phyloP scores from a whole-genome alignment of 2,329 filamentous ascomycete species.

The Huntiella decipiens region DNA sequence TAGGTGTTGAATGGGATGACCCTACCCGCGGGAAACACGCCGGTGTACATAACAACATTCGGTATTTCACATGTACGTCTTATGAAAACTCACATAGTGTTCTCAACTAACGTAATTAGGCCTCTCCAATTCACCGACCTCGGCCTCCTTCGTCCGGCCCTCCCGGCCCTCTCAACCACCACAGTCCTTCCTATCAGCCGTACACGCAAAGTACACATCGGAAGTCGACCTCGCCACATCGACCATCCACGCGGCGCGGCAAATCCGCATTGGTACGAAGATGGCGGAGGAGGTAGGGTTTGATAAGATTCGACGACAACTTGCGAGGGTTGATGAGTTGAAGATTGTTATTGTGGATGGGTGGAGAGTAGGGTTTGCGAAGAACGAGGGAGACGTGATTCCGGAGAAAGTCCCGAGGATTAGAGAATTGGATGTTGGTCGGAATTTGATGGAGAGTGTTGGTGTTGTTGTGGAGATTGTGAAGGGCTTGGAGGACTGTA shows the following conservation, averaged over 20 bases:
- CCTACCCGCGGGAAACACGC: conserved; percentile 72
- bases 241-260: conserved; percentile 15
- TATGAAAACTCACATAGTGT: not conserved
- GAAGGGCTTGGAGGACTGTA: conserved; percentile 44
- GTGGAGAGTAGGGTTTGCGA: conserved; percentile 34
- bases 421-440: conserved; percentile 63
- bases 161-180: conserved; percentile 48
- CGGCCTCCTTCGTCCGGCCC: conserved; percentile 75
- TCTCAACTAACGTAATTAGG: conserved; percentile 19
- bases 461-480: conserved; percentile 53
- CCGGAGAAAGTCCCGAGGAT: conserved; percentile 43
- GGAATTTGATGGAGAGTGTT: conserved; percentile 58
- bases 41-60: conserved; percentile 57
- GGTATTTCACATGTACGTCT: conserved; percentile 62
- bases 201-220: conserved; percentile 68
- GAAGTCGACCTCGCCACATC: conserved; percentile 20
- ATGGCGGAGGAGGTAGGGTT: conserved; percentile 88
- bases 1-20: conserved; percentile 96
- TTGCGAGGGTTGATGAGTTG: conserved; percentile 60
- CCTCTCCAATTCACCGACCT: conserved; percentile 44
- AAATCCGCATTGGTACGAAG: conserved; percentile 58
- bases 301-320: conserved; percentile 69
- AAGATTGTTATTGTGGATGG: conserved; percentile 69
- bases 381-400: conserved; percentile 22
- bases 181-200: conserved; percentile 58